Conservation (phyloP, 2,329 filamentous ascomycete species). For the Microdochium bolleyi region DNA sequence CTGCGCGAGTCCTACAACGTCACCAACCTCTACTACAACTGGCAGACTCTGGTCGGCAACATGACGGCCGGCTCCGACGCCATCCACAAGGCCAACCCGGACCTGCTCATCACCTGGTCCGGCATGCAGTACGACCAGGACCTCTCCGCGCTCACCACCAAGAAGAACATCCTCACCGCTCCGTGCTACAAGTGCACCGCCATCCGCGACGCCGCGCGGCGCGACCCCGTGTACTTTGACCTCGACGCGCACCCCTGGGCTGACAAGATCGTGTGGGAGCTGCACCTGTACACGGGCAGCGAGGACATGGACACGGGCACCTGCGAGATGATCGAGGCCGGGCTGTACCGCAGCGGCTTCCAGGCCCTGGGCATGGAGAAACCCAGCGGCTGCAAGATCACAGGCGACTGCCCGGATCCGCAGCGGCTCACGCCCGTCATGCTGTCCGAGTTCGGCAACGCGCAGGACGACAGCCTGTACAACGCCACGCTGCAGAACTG, state of each 20-base stretch:
- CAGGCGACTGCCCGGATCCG: constrained; percentile 23
- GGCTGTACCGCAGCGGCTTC: constrained; percentile 40
- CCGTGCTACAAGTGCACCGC: constrained; percentile 32
- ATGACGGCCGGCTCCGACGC: constrained; percentile 31
- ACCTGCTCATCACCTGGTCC: constrained; percentile 38
- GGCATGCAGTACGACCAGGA: constrained; percentile 40
- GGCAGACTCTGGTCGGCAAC: constrained; percentile 35
- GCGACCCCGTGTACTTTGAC: constrained; percentile 35
- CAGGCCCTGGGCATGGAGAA: constrained; percentile 33
- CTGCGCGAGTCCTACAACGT: constrained; percentile 26
- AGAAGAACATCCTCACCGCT: constrained; percentile 29
- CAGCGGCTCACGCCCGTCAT: constrained; percentile 36
- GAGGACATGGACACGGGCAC: constrained; percentile 34
- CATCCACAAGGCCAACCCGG: constrained; percentile 34
- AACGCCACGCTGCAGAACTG: constrained; percentile 37
- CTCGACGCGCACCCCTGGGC: constrained; percentile 35
- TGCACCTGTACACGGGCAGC: constrained; percentile 32
- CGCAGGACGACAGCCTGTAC: constrained; percentile 30
- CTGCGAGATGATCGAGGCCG: constrained; percentile 37
- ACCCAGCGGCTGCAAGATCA: constrained; percentile 30
- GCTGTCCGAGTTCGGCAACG: constrained; percentile 38
- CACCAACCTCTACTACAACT: constrained; percentile 31
- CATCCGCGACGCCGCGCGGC: constrained; percentile 31
- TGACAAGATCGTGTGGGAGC: constrained; percentile 37
- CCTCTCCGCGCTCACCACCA: constrained; percentile 30